A percentile compares a stretch with the other conserved stretches of the same genome.
Evolutionary conservation across 2,329 filamentous ascomycete species (phyloP).

Genomic region (Tolypocladium pustulatum): DNA sequence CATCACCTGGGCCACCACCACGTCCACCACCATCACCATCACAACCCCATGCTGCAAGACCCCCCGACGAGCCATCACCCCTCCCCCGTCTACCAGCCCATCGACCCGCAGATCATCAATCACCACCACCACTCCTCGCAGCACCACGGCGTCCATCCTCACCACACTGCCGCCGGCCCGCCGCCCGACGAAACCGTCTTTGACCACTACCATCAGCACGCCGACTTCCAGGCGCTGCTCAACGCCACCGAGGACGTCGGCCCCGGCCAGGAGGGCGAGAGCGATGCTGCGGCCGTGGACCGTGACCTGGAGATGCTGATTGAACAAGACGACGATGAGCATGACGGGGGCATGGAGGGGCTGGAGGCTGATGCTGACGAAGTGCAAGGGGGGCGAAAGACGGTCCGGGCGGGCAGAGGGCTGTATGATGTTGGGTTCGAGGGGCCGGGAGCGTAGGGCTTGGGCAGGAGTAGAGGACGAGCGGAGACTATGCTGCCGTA

Average conservation of each 20-base stretch:
- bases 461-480: neutral
- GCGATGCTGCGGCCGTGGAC: constrained; percentile 32
- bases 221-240: constrained; percentile 44
- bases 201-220: constrained; percentile 29
- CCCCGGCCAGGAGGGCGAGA: constrained; percentile 12
- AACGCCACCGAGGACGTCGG: constrained; percentile 33
- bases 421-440: constrained; percentile 20
- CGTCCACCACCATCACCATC: constrained; percentile 15
- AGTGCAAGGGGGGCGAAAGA: constrained; percentile 6
- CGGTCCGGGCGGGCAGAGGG: constrained; percentile 12
- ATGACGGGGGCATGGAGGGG: constrained; percentile 16
- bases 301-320: constrained; percentile 43
- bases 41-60: constrained; percentile 23
- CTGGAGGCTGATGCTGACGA: constrained; percentile 7
- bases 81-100: constrained; percentile 38
- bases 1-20: constrained; percentile 8
- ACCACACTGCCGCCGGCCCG: constrained; percentile 3
- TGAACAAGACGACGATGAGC: constrained; percentile 32
- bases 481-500: neutral
- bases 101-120: constrained; percentile 50
- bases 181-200: constrained; percentile 23
- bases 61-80: constrained; percentile 14
- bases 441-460: constrained; percentile 5
- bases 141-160: constrained; percentile 13
- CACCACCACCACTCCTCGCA: constrained; percentile 23